Evolutionary conservation across 108 stramenopile genomes (phyloP), one percentile per base, ranked within the genome.

Genomic region (Skeletonema marinoi): DNA sequence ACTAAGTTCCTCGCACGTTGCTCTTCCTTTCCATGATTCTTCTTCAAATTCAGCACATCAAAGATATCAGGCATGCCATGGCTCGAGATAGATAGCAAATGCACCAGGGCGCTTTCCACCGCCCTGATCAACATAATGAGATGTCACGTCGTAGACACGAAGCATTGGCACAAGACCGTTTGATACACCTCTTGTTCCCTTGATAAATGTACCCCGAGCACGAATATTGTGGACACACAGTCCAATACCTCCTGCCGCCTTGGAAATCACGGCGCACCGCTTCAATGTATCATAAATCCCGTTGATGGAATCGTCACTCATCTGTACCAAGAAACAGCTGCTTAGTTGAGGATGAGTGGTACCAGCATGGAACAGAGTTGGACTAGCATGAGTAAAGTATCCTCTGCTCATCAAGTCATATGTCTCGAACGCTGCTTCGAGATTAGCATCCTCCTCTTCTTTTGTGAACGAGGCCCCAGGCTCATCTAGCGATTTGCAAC

Each of bases 161-260:
- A 99, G 91, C 98, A 99, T 98, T 16, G 98, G 98, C n/a, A 99
- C 97, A 48, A 99, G 80, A 7, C 98, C 98, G 80, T 98, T 98
- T 13, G 96, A 96, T 3, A 86, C 86, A 13, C 98, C 98, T 65
- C 97, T 90, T 8, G 98, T 96, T 14, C 98, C 98, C 62, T 88
- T 83, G 65, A 99, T 98, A 69, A 89, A 87, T 39, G 96, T 93
- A 59, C 93, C 92, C 13, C 96, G 71, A 3, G 96, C 97, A 14
- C 98, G 93, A 68, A 99, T 97, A 74, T 98, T 95, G 87, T 97
- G 96, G 32, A 98, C 91, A 38, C 90, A 85, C 44, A 98, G 77
- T 25, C 98, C 98, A 42, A 99, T 99, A n/a, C 98, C 97, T 10
- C 98, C 97, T 21, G 98, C 97, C 12, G 91, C 60, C 75, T 96